These are phyloP conservation scores for Ophiostoma novo-ulmi DNA, from an alignment of 2,329 filamentous ascomycete genomes.

Conservation along the genomic window DNA sequence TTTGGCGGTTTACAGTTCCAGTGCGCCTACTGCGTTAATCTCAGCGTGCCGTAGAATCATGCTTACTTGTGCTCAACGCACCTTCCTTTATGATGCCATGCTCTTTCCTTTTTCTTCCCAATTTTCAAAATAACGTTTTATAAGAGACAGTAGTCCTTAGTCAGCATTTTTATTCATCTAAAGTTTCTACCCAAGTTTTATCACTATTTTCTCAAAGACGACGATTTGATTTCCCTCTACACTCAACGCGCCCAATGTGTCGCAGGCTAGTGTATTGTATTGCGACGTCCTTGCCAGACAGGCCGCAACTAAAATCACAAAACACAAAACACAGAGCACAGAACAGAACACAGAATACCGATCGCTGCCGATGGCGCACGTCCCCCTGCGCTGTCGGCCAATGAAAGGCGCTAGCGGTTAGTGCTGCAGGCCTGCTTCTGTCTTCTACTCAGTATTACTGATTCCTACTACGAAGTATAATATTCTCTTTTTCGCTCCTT, in stretches of 20 bases:
- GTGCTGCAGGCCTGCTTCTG: neutral
- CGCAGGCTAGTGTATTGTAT: constrained; percentile 19
- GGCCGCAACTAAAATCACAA: neutral
- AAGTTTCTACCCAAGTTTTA: neutral
- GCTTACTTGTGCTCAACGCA: neutral
- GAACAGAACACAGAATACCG: neutral
- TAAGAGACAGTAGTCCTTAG: neutral
- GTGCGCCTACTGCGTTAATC: too few species aligned
- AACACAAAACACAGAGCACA: neutral
- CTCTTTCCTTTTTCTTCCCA: neutral
- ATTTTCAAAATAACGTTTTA: too few species aligned
- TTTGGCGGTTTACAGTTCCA: too few species aligned
- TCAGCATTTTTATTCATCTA: neutral
- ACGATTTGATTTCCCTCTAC: neutral
- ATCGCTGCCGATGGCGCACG: constrained; percentile 15
- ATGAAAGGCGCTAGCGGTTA: constrained; percentile 20
- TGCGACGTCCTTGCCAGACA: neutral
- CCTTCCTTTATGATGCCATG: neutral
- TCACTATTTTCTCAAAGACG: neutral
- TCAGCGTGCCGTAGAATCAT: too few species aligned
- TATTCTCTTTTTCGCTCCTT: neutral
- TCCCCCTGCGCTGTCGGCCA: constrained; percentile 22
- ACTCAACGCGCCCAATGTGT: constrained; percentile 13
- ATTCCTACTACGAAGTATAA: neutral
- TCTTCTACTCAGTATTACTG: neutral